Percentiles rank a stretch among this genome's conserved stretches.
Conservation (phyloP, 257 asterid genomes). For the Leonotis leonurus region DNA sequence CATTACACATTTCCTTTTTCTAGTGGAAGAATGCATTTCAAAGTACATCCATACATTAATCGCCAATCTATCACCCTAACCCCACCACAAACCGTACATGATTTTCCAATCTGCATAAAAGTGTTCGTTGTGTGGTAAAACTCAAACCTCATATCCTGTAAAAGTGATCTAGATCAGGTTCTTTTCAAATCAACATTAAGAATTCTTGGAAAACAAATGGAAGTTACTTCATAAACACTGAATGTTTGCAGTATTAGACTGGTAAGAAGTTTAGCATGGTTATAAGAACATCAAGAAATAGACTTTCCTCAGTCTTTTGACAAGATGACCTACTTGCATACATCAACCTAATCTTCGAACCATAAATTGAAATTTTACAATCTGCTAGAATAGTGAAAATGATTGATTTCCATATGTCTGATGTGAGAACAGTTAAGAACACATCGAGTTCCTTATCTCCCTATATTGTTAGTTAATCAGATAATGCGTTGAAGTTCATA, state of each 20-base stretch:
- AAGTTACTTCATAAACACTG: background rate
- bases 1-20: slow-evolving; percentile 40
- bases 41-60: slow-evolving; percentile 47
- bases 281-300: background rate
- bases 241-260: background rate
- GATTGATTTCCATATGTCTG: background rate
- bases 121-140: slow-evolving; percentile 23
- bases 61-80: slow-evolving; percentile 30
- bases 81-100: slow-evolving; percentile 49
- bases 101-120: slow-evolving; percentile 25
- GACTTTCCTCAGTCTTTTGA: background rate
- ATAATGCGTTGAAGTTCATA: background rate
- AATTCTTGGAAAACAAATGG: background rate
- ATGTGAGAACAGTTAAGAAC: background rate
- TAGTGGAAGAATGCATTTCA: slow-evolving; percentile 61
- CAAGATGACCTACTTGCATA: background rate
- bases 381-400: background rate
- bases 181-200: slow-evolving; percentile 13
- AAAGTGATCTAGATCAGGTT: slow-evolving; percentile 10
- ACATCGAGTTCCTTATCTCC: background rate
- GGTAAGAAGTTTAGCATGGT: background rate
- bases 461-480: background rate
- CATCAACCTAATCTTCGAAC: background rate
- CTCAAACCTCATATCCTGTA: background rate
- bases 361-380: background rate